phyloP scores from a whole-genome alignment of 2,329 filamentous ascomycete genomes.

The Aschersonia sp. region DNA sequence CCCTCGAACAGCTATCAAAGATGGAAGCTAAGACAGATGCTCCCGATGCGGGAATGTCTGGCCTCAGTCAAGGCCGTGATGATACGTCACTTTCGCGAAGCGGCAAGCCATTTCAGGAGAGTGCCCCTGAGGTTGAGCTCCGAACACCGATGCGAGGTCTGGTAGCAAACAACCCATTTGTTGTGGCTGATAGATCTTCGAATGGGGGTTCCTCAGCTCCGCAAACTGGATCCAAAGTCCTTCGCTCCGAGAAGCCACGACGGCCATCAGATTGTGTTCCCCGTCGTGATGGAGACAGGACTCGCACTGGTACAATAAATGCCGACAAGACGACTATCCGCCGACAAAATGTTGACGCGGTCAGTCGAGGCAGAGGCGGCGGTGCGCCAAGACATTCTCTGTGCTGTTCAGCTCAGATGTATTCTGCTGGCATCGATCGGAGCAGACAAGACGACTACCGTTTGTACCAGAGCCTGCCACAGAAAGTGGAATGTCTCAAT shows the following conservation, averaged over 20 bases:
- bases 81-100: not conserved
- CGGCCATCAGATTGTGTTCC: conserved; percentile 17
- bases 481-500: conserved; percentile 15
- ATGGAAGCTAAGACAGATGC: not conserved
- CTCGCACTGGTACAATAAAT: no score
- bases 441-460: conserved; percentile 1
- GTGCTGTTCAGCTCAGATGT: conserved; percentile 11
- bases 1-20: conserved; percentile 15
- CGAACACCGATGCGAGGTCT: conserved; percentile 3
- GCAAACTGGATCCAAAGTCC: conserved; percentile 8
- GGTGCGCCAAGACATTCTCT: conserved; percentile 14
- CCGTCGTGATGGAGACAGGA: conserved; percentile 6
- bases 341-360: conserved; percentile 11
- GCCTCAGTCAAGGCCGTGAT: not conserved
- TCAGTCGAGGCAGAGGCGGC: conserved; percentile 1
- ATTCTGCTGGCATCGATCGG: not conserved
- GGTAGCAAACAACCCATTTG: conserved; percentile 17
- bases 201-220: conserved; percentile 10
- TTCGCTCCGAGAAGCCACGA: conserved; percentile 7
- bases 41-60: not conserved
- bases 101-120: no score
- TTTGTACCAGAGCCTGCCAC: conserved; percentile 7
- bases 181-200: conserved; percentile 14
- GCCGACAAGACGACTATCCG: conserved; percentile 3
- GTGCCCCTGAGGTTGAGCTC: not conserved